Base-by-base conservation (phyloP, 176 grass and related monocot genomes). In the Oropetium thomaeum region DNA sequence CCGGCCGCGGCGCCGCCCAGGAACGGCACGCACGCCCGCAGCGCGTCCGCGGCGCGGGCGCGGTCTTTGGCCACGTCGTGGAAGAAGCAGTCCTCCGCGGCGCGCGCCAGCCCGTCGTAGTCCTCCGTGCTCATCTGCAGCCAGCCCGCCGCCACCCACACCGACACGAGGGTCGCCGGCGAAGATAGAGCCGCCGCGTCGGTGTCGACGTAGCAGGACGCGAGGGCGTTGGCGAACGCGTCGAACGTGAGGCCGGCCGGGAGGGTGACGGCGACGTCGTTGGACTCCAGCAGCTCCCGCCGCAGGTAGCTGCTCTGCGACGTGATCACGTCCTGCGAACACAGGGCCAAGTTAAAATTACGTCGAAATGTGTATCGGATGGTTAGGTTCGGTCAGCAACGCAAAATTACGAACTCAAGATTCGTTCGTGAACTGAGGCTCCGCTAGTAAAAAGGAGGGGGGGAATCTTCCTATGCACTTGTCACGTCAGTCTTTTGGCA, bases 11-110 rank as follows among this genome's bases (percentile, higher is more conserved):
- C 83, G 5, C 91, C 87, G 16, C 67, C 73, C 15, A 92, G 89
- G 54, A 90, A 77, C 43, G 54, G 58, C 45, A 51, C 20, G 62
- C 89, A 99, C 23, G 84, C 79, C 32, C 87, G 85, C 11, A 92
- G 69, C 52, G 90, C 89, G 32, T 1, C 73, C 1, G 67, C 73
- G 20, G 89, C 92, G 8, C 31, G 67, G 15, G 8, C 58, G 64
- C 83, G 34, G 75, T 92, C 85, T 13, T 82, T 73, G 58, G 91
- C 86, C 34, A 99, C 91, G 55, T 90, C 92, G 43, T 81, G 76
- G 84, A 85, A 89, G 84, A 92, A 99, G 89, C 86, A 99, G 43
- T 85, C 85, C 79, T 92, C 96, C 5, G 84, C 65, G 15, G 68
- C 71, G 28, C 54, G 71, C 4, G 67, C 80, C 47, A 94, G 49